Base-by-base conservation (phyloP, 495 filamentous ascomycete species). In the Staphylotrichum longicolle region DNA sequence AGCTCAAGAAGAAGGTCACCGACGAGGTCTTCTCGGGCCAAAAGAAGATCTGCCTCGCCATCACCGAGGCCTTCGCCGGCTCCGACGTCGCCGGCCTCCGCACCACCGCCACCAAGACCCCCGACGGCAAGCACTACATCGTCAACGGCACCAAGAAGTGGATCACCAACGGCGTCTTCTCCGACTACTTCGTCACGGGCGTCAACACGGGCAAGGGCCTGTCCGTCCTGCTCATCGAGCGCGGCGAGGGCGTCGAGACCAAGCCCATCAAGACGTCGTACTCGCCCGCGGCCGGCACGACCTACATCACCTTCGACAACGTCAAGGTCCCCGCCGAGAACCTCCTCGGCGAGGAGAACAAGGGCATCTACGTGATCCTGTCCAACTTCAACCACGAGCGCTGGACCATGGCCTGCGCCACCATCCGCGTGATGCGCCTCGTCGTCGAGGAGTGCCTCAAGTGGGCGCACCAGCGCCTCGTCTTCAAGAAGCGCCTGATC, bases 141-240 rank as follows among this genome's bases (percentile, higher is more conserved):
- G 83, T 95, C 63, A 92, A 91, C 73, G 91, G 91, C 61, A 93
- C 89, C 66, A 95, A 93, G 81, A 93, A 93, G 76, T 95, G 91
- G 90, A 93, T 93, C 75, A 96, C 91, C 44, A 96, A 96, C 79
- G 91, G 90, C 61, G 86, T 86, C 75, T 93, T 85, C 72, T 79
- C 78, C 65, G 90, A 93, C 72, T 93, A 92, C 76, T 95, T 95
- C 69, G 88, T 93, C 53, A 86, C 83, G 15, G 91, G 86, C 40
- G 91, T 91, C 70, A 85, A 84, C 66, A 96, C 91, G 3, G 87
- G 86, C 50, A 93, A 93, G 76, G 91, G 89, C 27, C 86, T 93
- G 61, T 86, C 83, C 3, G 90, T 96, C 7, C 73, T 96, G 2
- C 76, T 96, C 56, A 88, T 96, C 61, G 82, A 86, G 60, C 83